Evolutionary conservation across 2,329 filamentous ascomycete species (phyloP), one percentile per base, ranked within the genome.

Genomic region (Hypoxylon sp.): DNA sequence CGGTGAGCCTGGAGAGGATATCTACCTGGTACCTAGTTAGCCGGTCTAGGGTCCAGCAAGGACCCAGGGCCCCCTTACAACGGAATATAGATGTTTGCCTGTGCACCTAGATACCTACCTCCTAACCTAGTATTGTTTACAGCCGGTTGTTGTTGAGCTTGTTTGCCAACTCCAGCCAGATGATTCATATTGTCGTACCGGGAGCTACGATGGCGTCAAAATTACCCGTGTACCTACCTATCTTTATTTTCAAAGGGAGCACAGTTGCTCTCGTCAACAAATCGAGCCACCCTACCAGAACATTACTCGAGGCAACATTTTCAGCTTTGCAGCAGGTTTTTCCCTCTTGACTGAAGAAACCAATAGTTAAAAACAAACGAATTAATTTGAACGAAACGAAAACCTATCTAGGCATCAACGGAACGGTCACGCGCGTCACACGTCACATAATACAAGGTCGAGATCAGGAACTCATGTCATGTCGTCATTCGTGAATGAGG

Each of bases 401-500:
- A 22, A 46, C n/a, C 44, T 26, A 28, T 28, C 22, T 26, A 46
- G 14, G 44, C 22, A 46, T 40, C 44, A 28, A 4, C 3, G 30
- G 2, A 30, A 14, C n/a, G 18, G 33, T 11, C n/a, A 28, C 26
- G 12, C 26, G 11, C 18, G 30, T 32, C 51, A 44, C 51, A 14
- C 28, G 4, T 32, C 20, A 24, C 26, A 5, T 16, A 20, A 49
- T 32, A 18, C 42, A n/a, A 18, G 30, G 20, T 7, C 42, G 11
- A 40, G 46, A 51, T 50, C 20, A 62, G 56, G 55, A 72, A 65
- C 61, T 74, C 65, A 71, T 73, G 69, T 72, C 73, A 73, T 75
- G 69, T 75, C 73, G 63, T 77, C 73, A 76, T 75, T 75, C 75
- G 74, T 76, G 66, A 70, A 70, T 74, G 45, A 61, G 69, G 36